Percentiles rank a stretch among this genome's conserved stretches.
These are phyloP conservation scores for Lumnitzera racemosa DNA, from an alignment of 345 rosid genomes.

Conservation along the genomic window DNA sequence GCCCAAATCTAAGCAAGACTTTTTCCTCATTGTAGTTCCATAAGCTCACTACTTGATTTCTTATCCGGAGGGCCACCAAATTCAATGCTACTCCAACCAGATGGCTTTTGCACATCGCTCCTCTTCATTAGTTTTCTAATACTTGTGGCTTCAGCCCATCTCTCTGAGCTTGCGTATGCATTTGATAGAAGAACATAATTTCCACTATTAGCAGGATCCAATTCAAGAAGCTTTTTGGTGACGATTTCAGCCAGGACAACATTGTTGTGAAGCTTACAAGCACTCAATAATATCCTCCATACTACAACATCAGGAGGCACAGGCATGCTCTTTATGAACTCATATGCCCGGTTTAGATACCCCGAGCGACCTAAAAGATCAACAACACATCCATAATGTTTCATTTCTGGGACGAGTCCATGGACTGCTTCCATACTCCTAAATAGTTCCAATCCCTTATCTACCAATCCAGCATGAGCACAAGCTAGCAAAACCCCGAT, in stretches of 20 bases:
- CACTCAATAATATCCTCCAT: constrained; percentile 63
- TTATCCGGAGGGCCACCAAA: constrained; percentile 7
- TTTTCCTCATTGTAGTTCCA: too few species aligned
- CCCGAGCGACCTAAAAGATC: constrained; percentile 67
- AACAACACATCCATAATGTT: constrained; percentile 62
- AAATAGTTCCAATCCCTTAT: constrained; percentile 38
- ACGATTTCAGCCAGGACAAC: constrained; percentile 43
- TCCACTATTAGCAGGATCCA: constrained; percentile 53
- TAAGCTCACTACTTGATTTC: background rate
- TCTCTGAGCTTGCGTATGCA: constrained; percentile 42
- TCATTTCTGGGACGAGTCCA: constrained; percentile 52
- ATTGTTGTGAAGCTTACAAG: constrained; percentile 52
- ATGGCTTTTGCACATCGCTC: constrained; percentile 32
- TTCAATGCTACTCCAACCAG: constrained; percentile 43
- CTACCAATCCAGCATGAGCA: constrained; percentile 49
- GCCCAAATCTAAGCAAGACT: too few species aligned
- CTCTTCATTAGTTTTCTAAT: constrained; percentile 40
- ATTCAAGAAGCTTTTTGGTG: constrained; percentile 33
- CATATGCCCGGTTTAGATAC: constrained; percentile 42
- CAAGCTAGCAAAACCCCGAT: constrained; percentile 50
- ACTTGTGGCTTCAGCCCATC: constrained; percentile 49
- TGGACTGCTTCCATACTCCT: constrained; percentile 35
- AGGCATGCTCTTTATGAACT: constrained; percentile 41
- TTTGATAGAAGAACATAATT: constrained; percentile 58
- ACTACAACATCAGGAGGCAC: constrained; percentile 35